Evolutionary conservation across 225 moss, liverwort and hornwort species (phyloP).

Genomic region (Antitrichia curtipendula): DNA sequence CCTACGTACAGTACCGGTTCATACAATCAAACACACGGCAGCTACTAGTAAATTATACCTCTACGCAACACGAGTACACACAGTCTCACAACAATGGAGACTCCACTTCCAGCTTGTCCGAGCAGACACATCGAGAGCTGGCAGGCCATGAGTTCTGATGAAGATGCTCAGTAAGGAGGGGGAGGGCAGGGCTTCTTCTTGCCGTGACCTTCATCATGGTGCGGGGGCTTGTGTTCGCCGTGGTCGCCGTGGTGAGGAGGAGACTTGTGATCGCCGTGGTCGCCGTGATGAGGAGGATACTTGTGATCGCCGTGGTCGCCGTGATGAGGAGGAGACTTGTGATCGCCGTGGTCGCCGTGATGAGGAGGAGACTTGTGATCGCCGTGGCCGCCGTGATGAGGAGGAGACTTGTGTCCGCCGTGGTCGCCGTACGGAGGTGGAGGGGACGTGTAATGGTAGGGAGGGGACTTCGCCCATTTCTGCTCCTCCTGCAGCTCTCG

Average conservation of each 20-base stretch:
- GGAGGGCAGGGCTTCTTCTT: slow-evolving; percentile 20
- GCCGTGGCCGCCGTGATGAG: neutral
- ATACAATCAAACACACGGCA: neutral
- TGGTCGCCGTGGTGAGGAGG: neutral
- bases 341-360: neutral
- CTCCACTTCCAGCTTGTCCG: neutral
- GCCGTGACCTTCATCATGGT: slow-evolving; percentile 1
- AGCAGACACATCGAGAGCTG: neutral
- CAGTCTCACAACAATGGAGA: neutral
- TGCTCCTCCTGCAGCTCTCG: slow-evolving; percentile 6
- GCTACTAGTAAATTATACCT: neutral
- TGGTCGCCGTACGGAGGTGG: neutral
- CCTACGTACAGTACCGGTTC: neutral
- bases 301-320: neutral
- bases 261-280: neutral
- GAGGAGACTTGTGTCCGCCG: neutral
- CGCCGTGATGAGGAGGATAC: neutral
- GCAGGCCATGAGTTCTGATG: neutral
- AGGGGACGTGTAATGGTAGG: neutral
- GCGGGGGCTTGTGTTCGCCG: neutral
- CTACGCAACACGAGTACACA: neutral
- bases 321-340: neutral
- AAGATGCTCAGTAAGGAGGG: neutral
- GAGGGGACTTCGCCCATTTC: slow-evolving; percentile 3
- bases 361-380: neutral